Conservation (phyloP, 768 basidiomycete species). For the Leccinum disarticulatum region DNA sequence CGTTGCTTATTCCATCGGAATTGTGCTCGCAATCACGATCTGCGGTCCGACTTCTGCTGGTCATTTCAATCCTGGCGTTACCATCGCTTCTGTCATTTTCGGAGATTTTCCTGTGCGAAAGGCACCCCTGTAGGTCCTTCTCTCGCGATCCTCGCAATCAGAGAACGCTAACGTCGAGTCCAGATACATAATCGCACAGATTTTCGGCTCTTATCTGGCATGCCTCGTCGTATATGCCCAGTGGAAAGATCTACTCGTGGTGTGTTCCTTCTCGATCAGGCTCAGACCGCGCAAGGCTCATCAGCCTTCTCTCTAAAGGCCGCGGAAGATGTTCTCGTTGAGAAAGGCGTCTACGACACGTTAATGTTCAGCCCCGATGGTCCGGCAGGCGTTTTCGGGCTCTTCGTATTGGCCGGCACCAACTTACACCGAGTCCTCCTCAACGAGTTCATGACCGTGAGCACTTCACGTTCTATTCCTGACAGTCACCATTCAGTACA, state of each 20-base stretch:
- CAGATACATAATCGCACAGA: conserved; percentile 67
- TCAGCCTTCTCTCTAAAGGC: conserved; percentile 8
- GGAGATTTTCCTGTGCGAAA: conserved; percentile 54
- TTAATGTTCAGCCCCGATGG: conserved; percentile 38
- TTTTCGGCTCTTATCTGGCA: conserved; percentile 64
- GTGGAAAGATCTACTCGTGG: conserved; percentile 53
- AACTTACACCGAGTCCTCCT: conserved; percentile 36
- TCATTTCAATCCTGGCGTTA: conserved; percentile 67
- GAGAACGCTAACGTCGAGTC: conserved; percentile 12
- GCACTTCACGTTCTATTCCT: neutral
- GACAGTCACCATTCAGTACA: neutral
- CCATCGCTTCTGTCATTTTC: conserved; percentile 51
- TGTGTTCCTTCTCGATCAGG: conserved; percentile 45
- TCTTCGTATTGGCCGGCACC: conserved; percentile 34
- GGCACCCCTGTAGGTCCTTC: conserved; percentile 44
- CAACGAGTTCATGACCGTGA: conserved; percentile 41
- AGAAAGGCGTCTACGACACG: conserved; percentile 28
- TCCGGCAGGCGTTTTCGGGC: conserved; percentile 39
- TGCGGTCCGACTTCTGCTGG: conserved; percentile 57
- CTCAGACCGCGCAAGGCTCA: conserved; percentile 13
- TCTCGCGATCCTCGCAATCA: conserved; percentile 7
- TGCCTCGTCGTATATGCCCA: conserved; percentile 60
- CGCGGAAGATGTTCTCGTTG: conserved; percentile 32
- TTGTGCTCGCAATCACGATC: conserved; percentile 55
- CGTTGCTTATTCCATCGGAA: conserved; percentile 56